A percentile compares a stretch with the other conserved stretches of the same genome.
phyloP scores from a whole-genome alignment of 1,284 basidiomycete species.

The Agroathelia rolfsii region DNA sequence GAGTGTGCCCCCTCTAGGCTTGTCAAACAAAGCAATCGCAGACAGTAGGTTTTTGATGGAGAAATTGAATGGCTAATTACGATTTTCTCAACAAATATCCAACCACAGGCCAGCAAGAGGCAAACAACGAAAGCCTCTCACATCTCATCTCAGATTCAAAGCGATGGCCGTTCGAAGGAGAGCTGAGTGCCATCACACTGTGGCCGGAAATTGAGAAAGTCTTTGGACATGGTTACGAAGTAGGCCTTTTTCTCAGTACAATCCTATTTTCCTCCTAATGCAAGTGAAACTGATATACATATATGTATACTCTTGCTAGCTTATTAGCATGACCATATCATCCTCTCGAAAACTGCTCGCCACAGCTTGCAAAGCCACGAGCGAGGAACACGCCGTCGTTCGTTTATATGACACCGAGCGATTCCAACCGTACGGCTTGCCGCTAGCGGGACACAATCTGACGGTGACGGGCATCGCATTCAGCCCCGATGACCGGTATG shows the following conservation, averaged over 20 bases:
- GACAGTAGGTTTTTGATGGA: slow-evolving; percentile 32
- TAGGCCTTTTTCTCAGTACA: too few relatives aligned
- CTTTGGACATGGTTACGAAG: slow-evolving; percentile 97
- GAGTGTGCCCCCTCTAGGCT: slow-evolving; percentile 65
- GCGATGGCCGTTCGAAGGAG: slow-evolving; percentile 73
- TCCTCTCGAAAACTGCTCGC: slow-evolving; percentile 67
- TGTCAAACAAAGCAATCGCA: slow-evolving; percentile 60
- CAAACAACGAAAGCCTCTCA: too few relatives aligned
- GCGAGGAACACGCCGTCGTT: slow-evolving; percentile 81
- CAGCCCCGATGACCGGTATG: slow-evolving; percentile 68
- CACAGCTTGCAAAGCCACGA: slow-evolving; percentile 85
- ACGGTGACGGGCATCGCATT: slow-evolving; percentile 89
- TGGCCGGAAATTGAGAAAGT: slow-evolving; percentile 98
- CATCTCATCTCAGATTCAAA: too few relatives aligned
- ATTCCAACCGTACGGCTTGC: slow-evolving; percentile 62
- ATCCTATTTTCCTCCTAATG: slow-evolving; percentile 6
- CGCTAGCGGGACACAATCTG: slow-evolving; percentile 77
- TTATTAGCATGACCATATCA: slow-evolving; percentile 70
- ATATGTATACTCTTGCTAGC: slow-evolving; percentile 30
- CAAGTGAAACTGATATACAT: background rate
- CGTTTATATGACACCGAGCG: slow-evolving; percentile 70
- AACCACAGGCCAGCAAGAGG: too few relatives aligned
- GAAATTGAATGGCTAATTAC: too few relatives aligned
- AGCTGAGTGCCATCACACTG: slow-evolving; percentile 76
- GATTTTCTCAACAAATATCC: too few relatives aligned